Conservation (phyloP, 345 rosid genomes). For the Salix suchowensis region DNA sequence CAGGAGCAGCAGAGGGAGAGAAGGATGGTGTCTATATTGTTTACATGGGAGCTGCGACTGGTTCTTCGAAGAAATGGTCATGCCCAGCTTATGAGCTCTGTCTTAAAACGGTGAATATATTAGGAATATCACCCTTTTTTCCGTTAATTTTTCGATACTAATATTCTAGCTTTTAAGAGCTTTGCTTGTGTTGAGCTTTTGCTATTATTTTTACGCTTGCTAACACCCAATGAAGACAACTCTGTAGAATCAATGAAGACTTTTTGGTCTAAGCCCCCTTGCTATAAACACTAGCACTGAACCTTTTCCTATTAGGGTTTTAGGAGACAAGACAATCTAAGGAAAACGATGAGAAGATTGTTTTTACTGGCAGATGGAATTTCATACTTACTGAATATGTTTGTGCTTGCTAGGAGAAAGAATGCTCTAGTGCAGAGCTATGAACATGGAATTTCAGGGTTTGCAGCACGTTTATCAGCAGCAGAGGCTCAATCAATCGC, state of each 20-base stretch:
- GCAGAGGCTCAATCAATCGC: constrained; percentile 60
- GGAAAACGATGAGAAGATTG: neutral
- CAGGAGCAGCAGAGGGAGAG: constrained; percentile 12
- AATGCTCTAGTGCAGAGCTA: constrained; percentile 47
- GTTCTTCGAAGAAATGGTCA: constrained; percentile 27
- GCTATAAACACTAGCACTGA: too few relatives aligned
- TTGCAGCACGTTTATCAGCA: constrained; percentile 67
- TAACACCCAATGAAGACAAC: too few relatives aligned
- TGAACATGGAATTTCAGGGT: constrained; percentile 70
- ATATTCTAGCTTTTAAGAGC: too few relatives aligned
- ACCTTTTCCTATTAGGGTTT: too few relatives aligned
- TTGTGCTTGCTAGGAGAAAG: constrained; percentile 38
- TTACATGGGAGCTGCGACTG: constrained; percentile 70
- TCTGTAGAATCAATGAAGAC: too few relatives aligned
- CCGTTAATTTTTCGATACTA: too few relatives aligned
- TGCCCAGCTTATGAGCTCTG: constrained; percentile 48
- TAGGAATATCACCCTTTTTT: neutral
- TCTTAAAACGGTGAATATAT: constrained; percentile 39
- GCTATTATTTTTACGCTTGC: too few relatives aligned
- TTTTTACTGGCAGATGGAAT: neutral
- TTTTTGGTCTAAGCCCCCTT: too few relatives aligned
- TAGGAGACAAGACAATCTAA: neutral
- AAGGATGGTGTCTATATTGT: constrained; percentile 57
- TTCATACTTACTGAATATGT: neutral
- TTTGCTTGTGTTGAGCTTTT: neutral